phyloP scores from a whole-genome alignment of 805 yeast genomes.

The Starmerella roubikii region DNA sequence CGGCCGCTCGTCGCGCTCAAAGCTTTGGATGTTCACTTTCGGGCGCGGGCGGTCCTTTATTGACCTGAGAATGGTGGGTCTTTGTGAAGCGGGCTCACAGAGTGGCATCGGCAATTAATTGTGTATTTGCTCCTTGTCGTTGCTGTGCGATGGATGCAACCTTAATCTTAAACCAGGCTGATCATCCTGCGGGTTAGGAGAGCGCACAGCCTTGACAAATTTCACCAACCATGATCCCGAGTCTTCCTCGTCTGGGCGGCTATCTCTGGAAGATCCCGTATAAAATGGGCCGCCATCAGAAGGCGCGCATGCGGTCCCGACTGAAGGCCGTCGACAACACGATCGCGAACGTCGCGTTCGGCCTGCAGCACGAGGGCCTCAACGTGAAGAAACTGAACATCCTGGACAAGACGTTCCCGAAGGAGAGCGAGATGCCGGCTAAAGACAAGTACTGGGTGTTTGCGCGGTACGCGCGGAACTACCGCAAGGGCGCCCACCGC shows the following conservation, averaged over 20 bases:
- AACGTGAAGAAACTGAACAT: constrained; percentile 27
- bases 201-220: too few species aligned
- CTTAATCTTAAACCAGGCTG: too few species aligned
- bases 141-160: too few species aligned
- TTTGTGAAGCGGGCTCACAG: too few species aligned
- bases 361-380: constrained; percentile 29
- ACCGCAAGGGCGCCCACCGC: constrained; percentile 73
- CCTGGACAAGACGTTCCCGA: constrained; percentile 45
- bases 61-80: too few species aligned
- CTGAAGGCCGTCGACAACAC: constrained; percentile 70
- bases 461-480: constrained; percentile 56
- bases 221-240: constrained; percentile 14
- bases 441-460: constrained; percentile 80
- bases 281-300: constrained; percentile 67
- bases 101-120: neutral
- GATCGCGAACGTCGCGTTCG: constrained; percentile 48
- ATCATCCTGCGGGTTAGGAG: neutral
- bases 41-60: too few species aligned
- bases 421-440: constrained; percentile 66
- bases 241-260: constrained; percentile 42
- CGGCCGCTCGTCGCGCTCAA: neutral
- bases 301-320: constrained; percentile 71
- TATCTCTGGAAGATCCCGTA: constrained; percentile 68
- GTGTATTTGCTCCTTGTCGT: too few species aligned
- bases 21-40: neutral